phyloP scores from a whole-genome alignment of 805 yeast species.

The Priceomyces carsonii region DNA sequence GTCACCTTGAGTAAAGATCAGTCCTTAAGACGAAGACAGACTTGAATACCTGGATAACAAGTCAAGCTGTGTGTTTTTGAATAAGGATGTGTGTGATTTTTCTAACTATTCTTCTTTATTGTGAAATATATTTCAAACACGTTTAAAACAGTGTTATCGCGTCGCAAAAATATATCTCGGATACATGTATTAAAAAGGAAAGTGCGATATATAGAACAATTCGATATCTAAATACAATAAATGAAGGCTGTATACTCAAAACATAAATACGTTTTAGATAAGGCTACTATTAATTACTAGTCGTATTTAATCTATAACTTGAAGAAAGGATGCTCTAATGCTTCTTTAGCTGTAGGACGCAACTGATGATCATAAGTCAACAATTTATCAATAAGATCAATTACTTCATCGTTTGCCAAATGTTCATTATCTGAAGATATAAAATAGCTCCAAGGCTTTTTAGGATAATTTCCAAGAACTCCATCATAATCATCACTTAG shows the following conservation, averaged over 20 bases:
- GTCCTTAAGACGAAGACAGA: no score
- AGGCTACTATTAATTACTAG: no score
- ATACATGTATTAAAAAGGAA: background rate
- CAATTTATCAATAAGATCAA: constrained; percentile 79
- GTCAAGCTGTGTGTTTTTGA: no score
- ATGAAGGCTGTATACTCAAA: background rate
- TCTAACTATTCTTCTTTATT: no score
- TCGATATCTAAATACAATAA: constrained; percentile 1
- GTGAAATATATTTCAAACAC: constrained; percentile 4
- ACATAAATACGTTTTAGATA: no score
- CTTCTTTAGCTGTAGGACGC: constrained; percentile 85
- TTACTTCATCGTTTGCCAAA: constrained; percentile 63
- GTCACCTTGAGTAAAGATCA: no score
- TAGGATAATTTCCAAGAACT: constrained; percentile 64
- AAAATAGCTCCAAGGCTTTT: constrained; percentile 85
- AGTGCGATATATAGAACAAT: background rate
- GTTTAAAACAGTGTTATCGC: constrained; percentile 4
- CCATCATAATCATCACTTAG: constrained; percentile 77
- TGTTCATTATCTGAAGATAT: constrained; percentile 69
- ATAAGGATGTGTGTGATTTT: no score
- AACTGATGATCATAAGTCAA: constrained; percentile 86
- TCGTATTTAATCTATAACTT: constrained; percentile 11
- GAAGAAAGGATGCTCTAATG: constrained; percentile 66
- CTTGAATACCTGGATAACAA: no score
- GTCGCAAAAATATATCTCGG: constrained; percentile 1